A percentile compares a stretch with the other conserved stretches of the same genome.
phyloP scores from a whole-genome alignment of 768 basidiomycete species.

The Naematelia encephala region DNA sequence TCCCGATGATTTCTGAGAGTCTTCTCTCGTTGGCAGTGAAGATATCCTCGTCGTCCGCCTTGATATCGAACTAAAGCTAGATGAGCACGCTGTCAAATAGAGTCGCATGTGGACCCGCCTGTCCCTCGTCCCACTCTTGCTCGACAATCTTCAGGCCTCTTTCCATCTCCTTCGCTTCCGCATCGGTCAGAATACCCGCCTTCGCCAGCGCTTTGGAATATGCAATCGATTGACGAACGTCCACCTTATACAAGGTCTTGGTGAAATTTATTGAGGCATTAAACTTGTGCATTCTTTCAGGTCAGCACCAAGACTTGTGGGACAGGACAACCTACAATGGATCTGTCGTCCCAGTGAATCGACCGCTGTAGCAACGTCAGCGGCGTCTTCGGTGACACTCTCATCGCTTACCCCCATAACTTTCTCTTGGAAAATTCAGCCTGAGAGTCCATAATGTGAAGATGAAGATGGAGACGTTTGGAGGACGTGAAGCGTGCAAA shows the following conservation, averaged over 20 bases:
- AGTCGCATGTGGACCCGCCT: conserved; percentile 54
- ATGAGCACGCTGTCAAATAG: not conserved
- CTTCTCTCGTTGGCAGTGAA: conserved; percentile 98
- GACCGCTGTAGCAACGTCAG: conserved; percentile 56
- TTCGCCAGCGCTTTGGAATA: conserved; percentile 83
- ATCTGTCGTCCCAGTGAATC: conserved; percentile 86
- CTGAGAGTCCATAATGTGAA: conserved; percentile 3
- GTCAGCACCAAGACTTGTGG: not conserved
- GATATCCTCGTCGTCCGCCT: conserved; percentile 95
- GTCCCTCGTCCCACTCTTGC: conserved; percentile 75
- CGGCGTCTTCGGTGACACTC: not conserved
- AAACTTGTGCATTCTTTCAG: conserved; percentile 85
- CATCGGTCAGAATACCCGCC: conserved; percentile 70
- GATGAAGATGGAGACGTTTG: not conserved
- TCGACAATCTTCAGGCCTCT: conserved; percentile 69
- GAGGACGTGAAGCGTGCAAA: conserved; percentile 6
- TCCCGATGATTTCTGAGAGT: conserved; percentile 85
- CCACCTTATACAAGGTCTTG: conserved; percentile 85
- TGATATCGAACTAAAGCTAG: conserved; percentile 63
- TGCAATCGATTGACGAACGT: conserved; percentile 90
- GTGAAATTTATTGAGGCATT: conserved; percentile 96
- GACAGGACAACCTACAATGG: conserved; percentile 61
- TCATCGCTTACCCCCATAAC: conserved; percentile 39
- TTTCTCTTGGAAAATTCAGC: conserved; percentile 40
- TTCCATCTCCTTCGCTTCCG: conserved; percentile 67